phyloP scores from a whole-genome alignment of 140 eudicot genomes.

The Senecio squalidus region DNA sequence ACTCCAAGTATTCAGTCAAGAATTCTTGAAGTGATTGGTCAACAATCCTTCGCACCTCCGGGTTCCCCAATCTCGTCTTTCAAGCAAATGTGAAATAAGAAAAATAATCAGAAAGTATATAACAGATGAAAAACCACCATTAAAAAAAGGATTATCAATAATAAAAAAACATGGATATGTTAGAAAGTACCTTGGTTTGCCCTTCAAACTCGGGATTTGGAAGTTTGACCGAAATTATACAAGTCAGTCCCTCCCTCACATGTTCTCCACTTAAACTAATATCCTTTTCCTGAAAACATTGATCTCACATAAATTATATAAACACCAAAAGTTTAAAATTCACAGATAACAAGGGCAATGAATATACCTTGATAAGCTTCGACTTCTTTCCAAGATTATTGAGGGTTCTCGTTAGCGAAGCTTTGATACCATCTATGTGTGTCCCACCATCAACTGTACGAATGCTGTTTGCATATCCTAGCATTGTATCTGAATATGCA shows the following conservation, averaged over 20 bases:
- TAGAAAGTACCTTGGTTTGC: conserved; percentile 78
- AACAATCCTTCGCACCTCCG: conserved; percentile 81
- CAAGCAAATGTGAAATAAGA: conserved; percentile 6
- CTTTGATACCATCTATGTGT: conserved; percentile 92
- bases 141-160: neutral
- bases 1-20: conserved; percentile 84
- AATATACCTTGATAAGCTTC: conserved; percentile 65
- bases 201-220: conserved; percentile 99
- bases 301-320: conserved; percentile 6
- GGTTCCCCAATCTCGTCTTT: conserved; percentile 95
- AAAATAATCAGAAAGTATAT: conserved; percentile 9
- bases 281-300: conserved; percentile 69
- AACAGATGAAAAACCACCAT: no score
- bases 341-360: neutral
- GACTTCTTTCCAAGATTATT: conserved; percentile 86
- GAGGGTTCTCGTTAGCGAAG: conserved; percentile 83
- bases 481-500: conserved; percentile 93
- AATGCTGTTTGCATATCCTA: conserved; percentile 99
- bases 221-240: conserved; percentile 92
- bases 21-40: conserved; percentile 86
- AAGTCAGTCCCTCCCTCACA: conserved; percentile 94
- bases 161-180: neutral
- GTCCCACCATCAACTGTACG: conserved; percentile 98
- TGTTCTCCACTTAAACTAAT: conserved; percentile 88
- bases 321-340: neutral